Percentiles rank a stretch among this genome's conserved stretches.
Conservation (phyloP, 352 stramenopile species). For the Blastocystis sp. region DNA sequence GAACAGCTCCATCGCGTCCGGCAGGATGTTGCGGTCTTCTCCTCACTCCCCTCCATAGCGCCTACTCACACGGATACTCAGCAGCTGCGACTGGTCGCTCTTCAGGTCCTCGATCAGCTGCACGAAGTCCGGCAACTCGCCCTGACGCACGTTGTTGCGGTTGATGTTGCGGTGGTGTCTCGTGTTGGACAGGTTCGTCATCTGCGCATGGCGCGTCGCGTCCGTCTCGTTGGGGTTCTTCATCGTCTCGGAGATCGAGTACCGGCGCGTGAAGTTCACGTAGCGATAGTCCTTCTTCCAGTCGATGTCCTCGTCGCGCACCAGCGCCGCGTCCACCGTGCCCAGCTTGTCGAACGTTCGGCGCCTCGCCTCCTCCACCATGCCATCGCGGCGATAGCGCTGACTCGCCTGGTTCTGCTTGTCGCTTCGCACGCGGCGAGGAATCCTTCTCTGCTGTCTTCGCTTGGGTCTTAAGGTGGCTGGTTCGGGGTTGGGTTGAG, state of each 20-base stretch:
- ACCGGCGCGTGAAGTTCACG: slow-evolving; percentile 11
- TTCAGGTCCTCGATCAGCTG: slow-evolving; percentile 61
- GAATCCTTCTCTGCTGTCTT: not conserved
- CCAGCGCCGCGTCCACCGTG: not conserved
- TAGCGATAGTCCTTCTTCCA: not conserved
- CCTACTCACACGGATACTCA: slow-evolving; percentile 63
- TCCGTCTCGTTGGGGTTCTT: slow-evolving; percentile 33
- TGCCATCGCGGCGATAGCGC: not conserved
- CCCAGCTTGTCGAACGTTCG: not conserved
- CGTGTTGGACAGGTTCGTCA: not conserved
- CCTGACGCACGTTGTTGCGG: slow-evolving; percentile 47
- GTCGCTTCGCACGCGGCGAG: not conserved
- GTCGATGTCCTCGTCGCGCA: slow-evolving; percentile 24
- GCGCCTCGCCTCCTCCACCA: not conserved
- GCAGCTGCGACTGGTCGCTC: slow-evolving; percentile 48
- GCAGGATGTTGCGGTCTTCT: not conserved
- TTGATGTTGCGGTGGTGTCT: slow-evolving; percentile 64
- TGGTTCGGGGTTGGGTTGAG: not conserved
- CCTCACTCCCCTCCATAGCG: not conserved
- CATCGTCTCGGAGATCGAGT: not conserved
- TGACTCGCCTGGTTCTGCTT: not conserved
- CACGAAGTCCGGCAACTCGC: slow-evolving; percentile 9
- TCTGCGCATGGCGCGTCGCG: not conserved
- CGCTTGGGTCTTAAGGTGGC: not conserved
- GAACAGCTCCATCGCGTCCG: slow-evolving; percentile 20